Evolutionary conservation across 768 basidiomycete genomes (phyloP).

Genomic region (Boletus sp.): DNA sequence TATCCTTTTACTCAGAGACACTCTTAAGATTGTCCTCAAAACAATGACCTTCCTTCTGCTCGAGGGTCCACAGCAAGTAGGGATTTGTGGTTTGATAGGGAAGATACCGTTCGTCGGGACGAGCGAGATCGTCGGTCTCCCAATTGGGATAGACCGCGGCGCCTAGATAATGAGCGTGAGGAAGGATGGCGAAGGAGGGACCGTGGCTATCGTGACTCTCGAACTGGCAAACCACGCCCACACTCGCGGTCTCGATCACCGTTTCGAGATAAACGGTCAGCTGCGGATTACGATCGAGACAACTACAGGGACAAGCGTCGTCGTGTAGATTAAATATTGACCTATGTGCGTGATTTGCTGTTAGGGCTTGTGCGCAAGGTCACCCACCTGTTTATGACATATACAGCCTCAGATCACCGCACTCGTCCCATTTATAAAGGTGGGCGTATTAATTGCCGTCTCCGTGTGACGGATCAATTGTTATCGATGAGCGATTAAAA

Average conservation of each 20-base stretch:
- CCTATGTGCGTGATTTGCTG: conserved; percentile 2
- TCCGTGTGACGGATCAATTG: neutral
- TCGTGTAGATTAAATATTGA: conserved; percentile 47
- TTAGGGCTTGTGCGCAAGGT: neutral
- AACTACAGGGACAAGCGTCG: conserved; percentile 50
- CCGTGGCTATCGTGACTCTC: conserved; percentile 12
- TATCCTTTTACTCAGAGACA: conserved; percentile 5
- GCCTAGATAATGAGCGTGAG: conserved; percentile 22
- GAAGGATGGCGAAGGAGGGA: conserved; percentile 19
- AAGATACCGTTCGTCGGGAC: conserved; percentile 15
- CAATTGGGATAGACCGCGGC: conserved; percentile 23
- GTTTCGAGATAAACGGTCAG: conserved; percentile 22
- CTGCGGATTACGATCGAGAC: conserved; percentile 32
- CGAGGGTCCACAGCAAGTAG: conserved; percentile 21
- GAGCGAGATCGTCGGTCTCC: conserved; percentile 24
- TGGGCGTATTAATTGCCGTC: neutral
- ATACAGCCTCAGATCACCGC: conserved; percentile 7
- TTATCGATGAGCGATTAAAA: conserved; percentile 19
- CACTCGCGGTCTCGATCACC: conserved; percentile 35
- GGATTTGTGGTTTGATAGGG: conserved; percentile 37
- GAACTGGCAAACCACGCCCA: conserved; percentile 21
- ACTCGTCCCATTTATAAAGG: conserved; percentile 7
- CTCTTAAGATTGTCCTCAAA: conserved; percentile 49
- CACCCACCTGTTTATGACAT: neutral
- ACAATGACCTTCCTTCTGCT: conserved; percentile 36